Base-by-base conservation (phyloP, 257 asterid genomes). In the Nicotiana obtusifolia region DNA sequence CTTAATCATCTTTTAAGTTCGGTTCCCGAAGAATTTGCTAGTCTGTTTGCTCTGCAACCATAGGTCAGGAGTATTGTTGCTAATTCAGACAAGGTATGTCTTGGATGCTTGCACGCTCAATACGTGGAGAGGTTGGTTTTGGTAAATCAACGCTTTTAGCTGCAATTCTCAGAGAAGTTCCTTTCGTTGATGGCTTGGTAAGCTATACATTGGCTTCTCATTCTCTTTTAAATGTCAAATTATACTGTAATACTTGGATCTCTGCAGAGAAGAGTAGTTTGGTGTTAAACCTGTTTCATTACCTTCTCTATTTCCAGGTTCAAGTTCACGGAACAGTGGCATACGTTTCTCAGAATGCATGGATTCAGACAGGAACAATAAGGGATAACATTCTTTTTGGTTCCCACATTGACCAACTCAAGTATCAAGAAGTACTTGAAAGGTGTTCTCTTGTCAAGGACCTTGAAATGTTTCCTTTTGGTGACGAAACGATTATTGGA, bases 91-190 rank as follows among this genome's bases (percentile, higher is more conserved):
- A 13, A 73, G 35, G 64, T 60, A 26, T 62, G 49, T 60, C 33
- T 15, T 79, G 54, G 59, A 62, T 64, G 16, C 53, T 47, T 60
- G 35, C 8, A 60, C 2, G 64, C 65, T 30, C 89, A 2, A 82
- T 86, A 35, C 86, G 90, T 64, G 90, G 90, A 82, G 90, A 86
- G 80, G 90, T 88, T 62, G 90, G 90, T 14, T 84, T 89, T 20
- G 90, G 90, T 26, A 88, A 88, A 33, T 88, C 90, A 7, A 88
- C 89, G 24, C 87, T 86, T 59, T 37, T 88, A 49, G 87, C 83
- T 15, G 86, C 86, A 31, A 84, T 88, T 22, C 87, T 88, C 5
- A 84, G 90, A 80, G 90, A 88, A 73, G 87, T 85, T 84, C 87
- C 88, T 68, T 22, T 24, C 10, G 10, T 86, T 17, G 83, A 85